Evolutionary conservation across 345 rosid species (phyloP).

Genomic region (Moringa oleifera): DNA sequence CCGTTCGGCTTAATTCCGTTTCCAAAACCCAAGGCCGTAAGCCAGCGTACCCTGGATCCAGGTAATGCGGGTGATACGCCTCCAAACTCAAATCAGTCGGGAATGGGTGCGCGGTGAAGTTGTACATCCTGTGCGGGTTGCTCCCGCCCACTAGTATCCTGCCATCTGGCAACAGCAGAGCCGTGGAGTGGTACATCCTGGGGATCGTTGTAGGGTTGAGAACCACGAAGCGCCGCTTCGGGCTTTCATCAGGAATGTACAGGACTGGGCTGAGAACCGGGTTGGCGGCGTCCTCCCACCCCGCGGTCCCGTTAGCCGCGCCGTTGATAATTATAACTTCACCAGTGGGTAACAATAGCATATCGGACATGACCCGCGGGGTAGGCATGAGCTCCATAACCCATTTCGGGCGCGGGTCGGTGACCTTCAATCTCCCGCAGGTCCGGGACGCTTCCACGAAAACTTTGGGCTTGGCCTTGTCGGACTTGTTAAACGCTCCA

Average conservation of each 20-base stretch:
- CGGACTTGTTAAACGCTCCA: constrained; percentile 43
- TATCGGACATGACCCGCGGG: constrained; percentile 71
- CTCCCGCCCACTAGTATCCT: constrained; percentile 83
- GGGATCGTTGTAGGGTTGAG: constrained; percentile 43
- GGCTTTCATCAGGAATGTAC: constrained; percentile 43
- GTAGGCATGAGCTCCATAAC: constrained; percentile 73
- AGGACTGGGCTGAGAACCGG: constrained; percentile 68
- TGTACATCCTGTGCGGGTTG: constrained; percentile 65
- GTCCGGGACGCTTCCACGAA: constrained; percentile 56
- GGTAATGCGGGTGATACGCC: constrained; percentile 66
- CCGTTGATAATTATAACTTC: constrained; percentile 64
- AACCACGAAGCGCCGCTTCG: constrained; percentile 47
- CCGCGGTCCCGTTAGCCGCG: constrained; percentile 72
- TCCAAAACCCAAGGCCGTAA: constrained; percentile 57
- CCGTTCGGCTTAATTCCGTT: too few relatives aligned
- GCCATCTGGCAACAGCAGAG: constrained; percentile 65
- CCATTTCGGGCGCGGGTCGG: constrained; percentile 63
- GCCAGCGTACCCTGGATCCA: constrained; percentile 30
- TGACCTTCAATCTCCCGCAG: constrained; percentile 62
- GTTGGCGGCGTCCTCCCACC: constrained; percentile 66
- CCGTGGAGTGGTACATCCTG: constrained; percentile 80
- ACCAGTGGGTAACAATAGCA: constrained; percentile 61
- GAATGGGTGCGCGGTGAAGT: constrained; percentile 57
- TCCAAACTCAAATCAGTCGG: constrained; percentile 79
- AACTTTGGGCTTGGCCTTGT: constrained; percentile 19